Conservation (phyloP, 208 protist genomes). For the Crithidia sp. region DNA sequence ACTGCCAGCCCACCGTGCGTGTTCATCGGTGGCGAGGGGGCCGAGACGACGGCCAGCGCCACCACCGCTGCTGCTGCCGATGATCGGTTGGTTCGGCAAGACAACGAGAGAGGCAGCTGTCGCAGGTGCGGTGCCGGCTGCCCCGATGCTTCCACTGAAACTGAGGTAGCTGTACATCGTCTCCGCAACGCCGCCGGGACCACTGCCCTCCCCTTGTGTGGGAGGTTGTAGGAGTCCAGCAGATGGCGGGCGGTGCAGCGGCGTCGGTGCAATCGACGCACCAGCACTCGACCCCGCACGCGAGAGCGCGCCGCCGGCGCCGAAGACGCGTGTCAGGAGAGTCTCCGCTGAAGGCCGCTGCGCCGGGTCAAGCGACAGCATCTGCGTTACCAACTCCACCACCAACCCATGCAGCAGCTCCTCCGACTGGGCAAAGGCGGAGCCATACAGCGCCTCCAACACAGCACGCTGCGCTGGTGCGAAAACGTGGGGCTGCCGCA, state of each 20-base stretch:
- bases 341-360: conserved; percentile 58
- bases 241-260: conserved; percentile 17
- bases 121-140: not conserved
- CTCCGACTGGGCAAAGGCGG: conserved; percentile 53
- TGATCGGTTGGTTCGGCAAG: not conserved
- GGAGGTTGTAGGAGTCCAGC: not conserved
- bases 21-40: conserved; percentile 10
- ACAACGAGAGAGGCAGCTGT: not conserved
- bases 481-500: conserved; percentile 59
- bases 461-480: conserved; percentile 30
- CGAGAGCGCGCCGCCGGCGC: conserved; percentile 17
- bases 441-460: conserved; percentile 54
- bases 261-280: conserved; percentile 1
- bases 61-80: not conserved
- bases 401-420: conserved; percentile 64
- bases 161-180: not conserved
- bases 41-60: conserved; percentile 7
- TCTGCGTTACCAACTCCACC: conserved; percentile 62
- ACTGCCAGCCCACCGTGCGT: conserved; percentile 31
- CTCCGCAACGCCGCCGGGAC: not conserved
- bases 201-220: not conserved
- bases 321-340: conserved; percentile 64
- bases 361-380: conserved; percentile 60
- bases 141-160: not conserved
- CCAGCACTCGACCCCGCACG: conserved; percentile 24